phyloP scores from a whole-genome alignment of 148 eudicot species.

The Camellia sinensis region DNA sequence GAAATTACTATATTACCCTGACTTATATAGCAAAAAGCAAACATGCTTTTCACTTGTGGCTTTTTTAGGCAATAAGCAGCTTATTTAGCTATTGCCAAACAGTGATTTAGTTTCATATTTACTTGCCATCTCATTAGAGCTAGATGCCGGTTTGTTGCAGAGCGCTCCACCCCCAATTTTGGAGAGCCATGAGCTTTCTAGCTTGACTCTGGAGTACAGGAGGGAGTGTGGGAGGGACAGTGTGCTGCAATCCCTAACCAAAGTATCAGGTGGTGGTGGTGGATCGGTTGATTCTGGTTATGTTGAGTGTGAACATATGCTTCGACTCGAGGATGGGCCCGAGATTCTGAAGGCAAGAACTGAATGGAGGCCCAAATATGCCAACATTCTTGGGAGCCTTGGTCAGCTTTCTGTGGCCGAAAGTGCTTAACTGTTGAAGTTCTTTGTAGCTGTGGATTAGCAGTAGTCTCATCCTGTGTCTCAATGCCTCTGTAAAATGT shows the following conservation, averaged over 20 bases:
- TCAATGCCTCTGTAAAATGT: slow-evolving; percentile 28
- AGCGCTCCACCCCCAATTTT: slow-evolving; percentile 70
- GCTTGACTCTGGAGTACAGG: slow-evolving; percentile 82
- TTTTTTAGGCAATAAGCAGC: no score
- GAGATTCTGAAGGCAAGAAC: slow-evolving; percentile 86
- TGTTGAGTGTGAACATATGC: slow-evolving; percentile 85
- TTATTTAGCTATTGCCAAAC: no score
- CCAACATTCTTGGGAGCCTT: slow-evolving; percentile 37
- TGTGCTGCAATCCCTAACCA: slow-evolving; percentile 74
- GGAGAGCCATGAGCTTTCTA: slow-evolving; percentile 78
- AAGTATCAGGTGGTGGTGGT: slow-evolving; percentile 44
- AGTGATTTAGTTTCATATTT: background rate
- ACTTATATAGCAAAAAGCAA: no score
- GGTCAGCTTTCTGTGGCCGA: slow-evolving; percentile 30
- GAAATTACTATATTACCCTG: no score
- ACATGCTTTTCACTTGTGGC: no score
- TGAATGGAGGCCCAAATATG: slow-evolving; percentile 78
- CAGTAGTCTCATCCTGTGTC: background rate
- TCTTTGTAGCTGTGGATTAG: background rate
- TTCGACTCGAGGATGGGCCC: slow-evolving; percentile 70
- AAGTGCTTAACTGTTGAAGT: slow-evolving; percentile 24
- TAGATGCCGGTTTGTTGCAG: slow-evolving; percentile 36
- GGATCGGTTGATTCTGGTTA: slow-evolving; percentile 38
- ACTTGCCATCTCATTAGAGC: background rate
- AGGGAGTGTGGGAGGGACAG: slow-evolving; percentile 89